Evolutionary conservation across 1,284 basidiomycete genomes (phyloP).

Genomic region (Cutaneotrichosporon curvatum): DNA sequence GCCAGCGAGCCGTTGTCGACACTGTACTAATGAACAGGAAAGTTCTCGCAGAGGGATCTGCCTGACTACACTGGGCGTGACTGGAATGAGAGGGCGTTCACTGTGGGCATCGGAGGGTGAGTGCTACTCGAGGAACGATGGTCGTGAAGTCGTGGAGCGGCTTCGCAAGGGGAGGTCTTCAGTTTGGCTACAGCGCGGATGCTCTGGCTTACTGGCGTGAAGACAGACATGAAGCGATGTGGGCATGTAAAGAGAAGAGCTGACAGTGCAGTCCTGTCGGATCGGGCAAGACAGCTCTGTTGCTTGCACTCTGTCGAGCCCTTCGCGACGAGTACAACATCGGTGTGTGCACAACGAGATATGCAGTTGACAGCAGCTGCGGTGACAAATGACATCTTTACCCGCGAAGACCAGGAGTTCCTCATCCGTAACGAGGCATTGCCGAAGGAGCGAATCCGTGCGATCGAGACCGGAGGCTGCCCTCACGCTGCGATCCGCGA

Average conservation of each 20-base stretch:
- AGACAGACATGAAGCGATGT: no score
- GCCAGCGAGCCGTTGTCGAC: background rate
- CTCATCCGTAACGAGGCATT: conserved; percentile 87
- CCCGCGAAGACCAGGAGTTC: conserved; percentile 95
- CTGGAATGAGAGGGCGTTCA: conserved; percentile 91
- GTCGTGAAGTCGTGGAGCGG: background rate
- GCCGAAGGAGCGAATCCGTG: conserved; percentile 73
- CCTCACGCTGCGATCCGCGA: conserved; percentile 94
- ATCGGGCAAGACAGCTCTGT: conserved; percentile 92
- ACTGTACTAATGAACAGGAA: conserved; percentile 54
- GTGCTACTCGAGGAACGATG: conserved; percentile 53
- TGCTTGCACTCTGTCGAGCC: conserved; percentile 81
- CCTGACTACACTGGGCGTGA: conserved; percentile 78
- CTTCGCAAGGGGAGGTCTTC: no score
- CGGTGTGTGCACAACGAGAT: conserved; percentile 51
- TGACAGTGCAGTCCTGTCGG: conserved; percentile 72
- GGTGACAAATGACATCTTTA: conserved; percentile 96
- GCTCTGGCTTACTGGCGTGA: no score
- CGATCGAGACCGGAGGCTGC: conserved; percentile 93
- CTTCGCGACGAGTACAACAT: conserved; percentile 83
- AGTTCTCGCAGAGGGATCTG: conserved; percentile 84
- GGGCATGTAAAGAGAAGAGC: no score
- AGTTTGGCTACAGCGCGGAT: no score
- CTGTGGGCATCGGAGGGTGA: conserved; percentile 78
- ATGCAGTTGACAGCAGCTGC: conserved; percentile 56